Percentiles rank a stretch among this genome's conserved stretches.
Evolutionary conservation across 2,329 filamentous ascomycete species (phyloP).

Genomic region (Fusarium haematococcum): DNA sequence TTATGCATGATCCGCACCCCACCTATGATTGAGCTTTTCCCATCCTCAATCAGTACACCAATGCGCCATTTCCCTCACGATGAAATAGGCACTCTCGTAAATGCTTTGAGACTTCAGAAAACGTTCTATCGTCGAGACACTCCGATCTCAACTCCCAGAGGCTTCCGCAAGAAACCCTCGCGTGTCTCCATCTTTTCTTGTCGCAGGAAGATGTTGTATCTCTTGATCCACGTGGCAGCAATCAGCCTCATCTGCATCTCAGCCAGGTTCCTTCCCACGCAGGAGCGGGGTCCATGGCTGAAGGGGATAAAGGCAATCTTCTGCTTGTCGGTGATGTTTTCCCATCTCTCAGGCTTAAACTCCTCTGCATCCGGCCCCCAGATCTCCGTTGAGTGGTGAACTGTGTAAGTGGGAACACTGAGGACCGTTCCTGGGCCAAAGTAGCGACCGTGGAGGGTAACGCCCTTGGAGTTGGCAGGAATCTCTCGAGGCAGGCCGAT

Average conservation of each 20-base stretch:
- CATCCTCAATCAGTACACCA: neutral
- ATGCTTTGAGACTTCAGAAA: neutral
- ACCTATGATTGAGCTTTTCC: neutral
- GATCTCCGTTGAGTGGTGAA: constrained; percentile 80
- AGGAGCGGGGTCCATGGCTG: constrained; percentile 75
- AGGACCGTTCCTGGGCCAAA: constrained; percentile 83
- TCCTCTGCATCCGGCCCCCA: constrained; percentile 80
- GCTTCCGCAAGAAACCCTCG: constrained; percentile 87
- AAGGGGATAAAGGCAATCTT: constrained; percentile 83
- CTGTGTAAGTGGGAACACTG: constrained; percentile 83
- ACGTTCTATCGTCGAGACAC: constrained; percentile 19
- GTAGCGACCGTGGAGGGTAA: constrained; percentile 74
- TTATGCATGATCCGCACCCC: neutral
- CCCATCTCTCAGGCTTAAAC: constrained; percentile 83
- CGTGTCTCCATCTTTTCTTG: constrained; percentile 78
- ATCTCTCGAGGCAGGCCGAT: constrained; percentile 85
- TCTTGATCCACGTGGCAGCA: constrained; percentile 71
- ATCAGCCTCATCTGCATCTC: constrained; percentile 91
- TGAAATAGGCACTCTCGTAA: neutral
- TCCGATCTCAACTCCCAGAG: constrained; percentile 68
- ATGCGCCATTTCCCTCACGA: neutral
- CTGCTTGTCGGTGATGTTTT: constrained; percentile 70
- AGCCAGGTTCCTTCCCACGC: constrained; percentile 84
- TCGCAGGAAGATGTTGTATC: constrained; percentile 61
- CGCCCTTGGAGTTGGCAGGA: constrained; percentile 70